phyloP scores from a whole-genome alignment of 805 yeast genomes.

The Candida oleophila region DNA sequence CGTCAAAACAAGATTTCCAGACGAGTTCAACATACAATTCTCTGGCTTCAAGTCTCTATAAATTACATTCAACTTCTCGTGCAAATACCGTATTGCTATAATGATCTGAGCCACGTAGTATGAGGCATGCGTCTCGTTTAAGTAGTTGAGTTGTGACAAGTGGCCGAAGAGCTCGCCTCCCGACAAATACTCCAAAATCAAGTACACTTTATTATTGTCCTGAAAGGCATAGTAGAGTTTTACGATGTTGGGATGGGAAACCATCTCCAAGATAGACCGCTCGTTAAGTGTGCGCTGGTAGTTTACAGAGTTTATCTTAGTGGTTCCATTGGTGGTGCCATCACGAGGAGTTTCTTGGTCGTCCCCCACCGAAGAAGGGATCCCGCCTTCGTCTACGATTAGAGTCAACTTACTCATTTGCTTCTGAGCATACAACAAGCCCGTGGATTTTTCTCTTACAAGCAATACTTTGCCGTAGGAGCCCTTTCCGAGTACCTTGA shows the following conservation, averaged over 20 bases:
- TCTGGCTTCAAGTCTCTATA: constrained; percentile 47
- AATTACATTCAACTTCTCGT: constrained; percentile 35
- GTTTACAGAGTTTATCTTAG: constrained; percentile 14
- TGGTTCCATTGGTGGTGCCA: neutral
- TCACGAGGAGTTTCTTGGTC: neutral
- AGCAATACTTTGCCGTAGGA: constrained; percentile 44
- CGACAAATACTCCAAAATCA: constrained; percentile 43
- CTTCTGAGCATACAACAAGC: constrained; percentile 43
- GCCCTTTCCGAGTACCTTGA: constrained; percentile 44
- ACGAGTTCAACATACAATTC: constrained; percentile 42
- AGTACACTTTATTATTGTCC: constrained; percentile 41
- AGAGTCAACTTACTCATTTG: constrained; percentile 40
- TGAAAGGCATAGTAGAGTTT: constrained; percentile 45
- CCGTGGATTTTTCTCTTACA: constrained; percentile 37
- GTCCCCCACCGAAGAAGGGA: neutral
- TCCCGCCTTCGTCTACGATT: constrained; percentile 26
- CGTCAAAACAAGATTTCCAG: constrained; percentile 42
- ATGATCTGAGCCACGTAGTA: constrained; percentile 44
- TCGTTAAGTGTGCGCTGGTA: constrained; percentile 42
- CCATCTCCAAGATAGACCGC: constrained; percentile 38
- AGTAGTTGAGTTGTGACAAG: constrained; percentile 25
- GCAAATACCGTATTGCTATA: constrained; percentile 39
- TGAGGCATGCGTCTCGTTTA: constrained; percentile 36
- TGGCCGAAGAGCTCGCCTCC: constrained; percentile 49
- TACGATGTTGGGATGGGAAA: constrained; percentile 44